These are phyloP conservation scores for Maudiozyma humilis DNA, from an alignment of 1,139 yeast genomes.

Conservation along the genomic window DNA sequence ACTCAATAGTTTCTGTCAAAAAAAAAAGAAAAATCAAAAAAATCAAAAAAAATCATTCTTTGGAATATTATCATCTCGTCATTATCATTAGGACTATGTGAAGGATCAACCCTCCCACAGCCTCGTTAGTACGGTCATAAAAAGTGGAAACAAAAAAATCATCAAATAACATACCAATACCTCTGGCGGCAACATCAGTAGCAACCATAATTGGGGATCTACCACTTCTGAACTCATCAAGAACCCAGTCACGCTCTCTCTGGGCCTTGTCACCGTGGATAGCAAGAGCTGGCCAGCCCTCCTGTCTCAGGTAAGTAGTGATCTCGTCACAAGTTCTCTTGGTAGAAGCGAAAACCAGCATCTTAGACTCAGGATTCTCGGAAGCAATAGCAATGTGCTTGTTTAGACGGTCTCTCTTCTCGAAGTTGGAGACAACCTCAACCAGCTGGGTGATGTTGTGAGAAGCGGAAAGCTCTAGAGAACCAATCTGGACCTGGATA, in stretches of 20 bases:
- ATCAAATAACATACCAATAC: slow-evolving; percentile 79
- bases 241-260: slow-evolving; percentile 97
- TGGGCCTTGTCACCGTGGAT: slow-evolving; percentile 98
- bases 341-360: slow-evolving; percentile 84
- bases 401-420: slow-evolving; percentile 83
- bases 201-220: slow-evolving; percentile 97
- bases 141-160: slow-evolving; percentile 14
- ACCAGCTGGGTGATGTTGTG: slow-evolving; percentile 92
- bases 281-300: slow-evolving; percentile 98
- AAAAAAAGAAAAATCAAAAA: slow-evolving; percentile 8
- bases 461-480: slow-evolving; percentile 90
- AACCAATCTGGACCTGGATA: slow-evolving; percentile 93
- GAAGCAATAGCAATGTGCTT: slow-evolving; percentile 82
- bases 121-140: slow-evolving; percentile 8
- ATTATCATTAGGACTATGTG: neutral
- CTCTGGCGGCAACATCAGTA: slow-evolving; percentile 99
- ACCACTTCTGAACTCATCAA: slow-evolving; percentile 84
- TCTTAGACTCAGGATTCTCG: slow-evolving; percentile 67
- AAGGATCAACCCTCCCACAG: neutral
- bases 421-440: slow-evolving; percentile 84
- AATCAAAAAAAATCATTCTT: neutral
- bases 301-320: slow-evolving; percentile 83
- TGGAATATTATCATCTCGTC: slow-evolving; percentile 4
- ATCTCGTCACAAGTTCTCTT: slow-evolving; percentile 97
- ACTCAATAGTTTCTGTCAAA: neutral